Percentiles rank a stretch among this genome's conserved stretches.
phyloP scores from a whole-genome alignment of 129 eudicot genomes.

The Chrysanthemum makinoi region DNA sequence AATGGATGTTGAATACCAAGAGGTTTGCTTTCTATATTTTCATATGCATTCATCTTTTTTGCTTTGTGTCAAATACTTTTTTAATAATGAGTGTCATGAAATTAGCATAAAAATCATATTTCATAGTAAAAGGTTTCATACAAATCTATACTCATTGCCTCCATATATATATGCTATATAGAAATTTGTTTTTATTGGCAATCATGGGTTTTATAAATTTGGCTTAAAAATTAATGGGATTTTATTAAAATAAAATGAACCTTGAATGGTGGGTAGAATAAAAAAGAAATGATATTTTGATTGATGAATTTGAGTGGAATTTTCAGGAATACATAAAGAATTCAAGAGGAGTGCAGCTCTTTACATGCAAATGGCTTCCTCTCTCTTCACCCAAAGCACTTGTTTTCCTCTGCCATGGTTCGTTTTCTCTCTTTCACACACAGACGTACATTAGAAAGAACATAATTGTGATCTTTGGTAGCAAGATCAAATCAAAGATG shows the following conservation, averaged over 20 bases:
- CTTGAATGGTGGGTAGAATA: not conserved
- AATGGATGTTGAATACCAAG: constrained; percentile 75
- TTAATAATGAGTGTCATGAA: constrained; percentile 10
- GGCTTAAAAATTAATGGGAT: not conserved
- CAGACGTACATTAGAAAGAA: not conserved
- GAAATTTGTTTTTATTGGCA: not conserved
- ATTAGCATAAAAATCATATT: not conserved
- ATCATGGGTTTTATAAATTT: not conserved
- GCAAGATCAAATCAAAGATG: too few relatives aligned
- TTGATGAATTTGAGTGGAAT: constrained; percentile 13
- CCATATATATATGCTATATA: too few relatives aligned
- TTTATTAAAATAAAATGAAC: not conserved
- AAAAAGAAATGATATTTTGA: too few relatives aligned
- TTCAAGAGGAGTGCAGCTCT: constrained; percentile 84
- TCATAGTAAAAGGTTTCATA: not conserved
- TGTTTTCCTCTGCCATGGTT: constrained; percentile 98
- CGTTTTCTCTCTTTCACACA: constrained; percentile 15
- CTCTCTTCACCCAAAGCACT: constrained; percentile 89
- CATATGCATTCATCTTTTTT: constrained; percentile 18
- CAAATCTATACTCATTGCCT: too few relatives aligned
- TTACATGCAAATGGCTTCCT: constrained; percentile 97
- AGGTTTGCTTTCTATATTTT: constrained; percentile 48
- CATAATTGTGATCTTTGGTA: too few relatives aligned
- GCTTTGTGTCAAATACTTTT: not conserved
- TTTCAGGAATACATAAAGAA: constrained; percentile 70